These are phyloP conservation scores for Zasmidium angulare DNA, from an alignment of 2,329 filamentous ascomycete species.

Conservation along the genomic window DNA sequence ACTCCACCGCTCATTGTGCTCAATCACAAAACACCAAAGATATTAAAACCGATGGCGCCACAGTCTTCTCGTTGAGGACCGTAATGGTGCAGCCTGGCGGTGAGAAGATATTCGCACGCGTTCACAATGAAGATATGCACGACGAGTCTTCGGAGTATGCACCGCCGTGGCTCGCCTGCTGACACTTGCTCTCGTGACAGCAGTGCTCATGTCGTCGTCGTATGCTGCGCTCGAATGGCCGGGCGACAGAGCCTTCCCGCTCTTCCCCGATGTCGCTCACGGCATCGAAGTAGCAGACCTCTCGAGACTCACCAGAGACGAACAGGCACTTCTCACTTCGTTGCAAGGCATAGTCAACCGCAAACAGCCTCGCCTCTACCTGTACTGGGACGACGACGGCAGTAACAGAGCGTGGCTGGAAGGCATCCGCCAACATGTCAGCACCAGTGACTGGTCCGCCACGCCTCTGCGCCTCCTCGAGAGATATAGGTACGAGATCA, in stretches of 20 bases:
- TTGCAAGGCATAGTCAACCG: slow-evolving; percentile 8
- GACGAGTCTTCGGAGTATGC: too few relatives aligned
- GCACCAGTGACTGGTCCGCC: background rate
- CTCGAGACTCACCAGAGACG: slow-evolving; percentile 1
- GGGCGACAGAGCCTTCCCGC: background rate
- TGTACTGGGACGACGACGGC: slow-evolving; percentile 7
- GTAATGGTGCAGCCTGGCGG: background rate
- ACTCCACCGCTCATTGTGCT: background rate
- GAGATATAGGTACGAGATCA: slow-evolving; percentile 3
- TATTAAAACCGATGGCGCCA: background rate
- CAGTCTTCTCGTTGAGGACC: background rate
- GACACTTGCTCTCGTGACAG: background rate
- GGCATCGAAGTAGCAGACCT: background rate
- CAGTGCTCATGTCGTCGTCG: background rate
- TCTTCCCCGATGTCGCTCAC: background rate
- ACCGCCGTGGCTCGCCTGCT: background rate
- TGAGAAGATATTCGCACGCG: background rate
- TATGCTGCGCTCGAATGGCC: background rate
- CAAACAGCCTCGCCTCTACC: slow-evolving; percentile 6
- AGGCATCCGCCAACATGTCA: background rate
- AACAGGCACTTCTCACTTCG: background rate
- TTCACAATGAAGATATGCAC: too few relatives aligned
- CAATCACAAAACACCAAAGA: background rate
- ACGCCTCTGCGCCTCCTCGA: slow-evolving; percentile 3
- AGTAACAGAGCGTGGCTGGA: slow-evolving; percentile 4